Evolutionary conservation across 1,284 basidiomycete genomes (phyloP).

Genomic region (Singerocomus inundabilis): DNA sequence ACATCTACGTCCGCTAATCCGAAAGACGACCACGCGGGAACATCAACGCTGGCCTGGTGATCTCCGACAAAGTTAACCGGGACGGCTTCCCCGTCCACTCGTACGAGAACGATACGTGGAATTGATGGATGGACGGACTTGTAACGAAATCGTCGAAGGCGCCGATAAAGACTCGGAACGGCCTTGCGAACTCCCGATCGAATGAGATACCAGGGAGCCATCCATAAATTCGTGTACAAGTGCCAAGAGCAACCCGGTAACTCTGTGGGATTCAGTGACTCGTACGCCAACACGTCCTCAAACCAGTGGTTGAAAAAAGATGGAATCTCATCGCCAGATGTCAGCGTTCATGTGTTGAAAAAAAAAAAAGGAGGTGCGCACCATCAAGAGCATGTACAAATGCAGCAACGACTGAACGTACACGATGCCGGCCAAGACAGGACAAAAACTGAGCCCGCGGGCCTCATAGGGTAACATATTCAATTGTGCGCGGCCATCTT

Average conservation of each 20-base stretch:
- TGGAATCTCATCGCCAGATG: slow-evolving; percentile 15
- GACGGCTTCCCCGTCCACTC: slow-evolving; percentile 15
- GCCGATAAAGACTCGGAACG: neutral
- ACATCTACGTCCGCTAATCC: neutral
- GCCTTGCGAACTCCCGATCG: neutral
- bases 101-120: slow-evolving; percentile 18
- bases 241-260: neutral
- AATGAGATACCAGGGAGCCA: slow-evolving; percentile 7
- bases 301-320: slow-evolving; percentile 23
- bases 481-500: slow-evolving; percentile 5
- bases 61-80: slow-evolving; percentile 12
- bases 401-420: slow-evolving; percentile 23
- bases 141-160: neutral
- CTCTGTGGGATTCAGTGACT: slow-evolving; percentile 9
- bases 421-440: slow-evolving; percentile 12
- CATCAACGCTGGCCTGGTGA: neutral
- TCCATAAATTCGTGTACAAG: slow-evolving; percentile 11
- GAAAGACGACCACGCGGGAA: neutral
- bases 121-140: neutral
- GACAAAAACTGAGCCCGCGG: slow-evolving; percentile 24
- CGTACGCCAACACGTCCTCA: slow-evolving; percentile 17
- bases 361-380: neutral
- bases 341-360: neutral
- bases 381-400: slow-evolving; percentile 28
- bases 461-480: slow-evolving; percentile 5